Evolutionary conservation across 805 yeast species (phyloP).

Genomic region (Kuraishia ogatae): DNA sequence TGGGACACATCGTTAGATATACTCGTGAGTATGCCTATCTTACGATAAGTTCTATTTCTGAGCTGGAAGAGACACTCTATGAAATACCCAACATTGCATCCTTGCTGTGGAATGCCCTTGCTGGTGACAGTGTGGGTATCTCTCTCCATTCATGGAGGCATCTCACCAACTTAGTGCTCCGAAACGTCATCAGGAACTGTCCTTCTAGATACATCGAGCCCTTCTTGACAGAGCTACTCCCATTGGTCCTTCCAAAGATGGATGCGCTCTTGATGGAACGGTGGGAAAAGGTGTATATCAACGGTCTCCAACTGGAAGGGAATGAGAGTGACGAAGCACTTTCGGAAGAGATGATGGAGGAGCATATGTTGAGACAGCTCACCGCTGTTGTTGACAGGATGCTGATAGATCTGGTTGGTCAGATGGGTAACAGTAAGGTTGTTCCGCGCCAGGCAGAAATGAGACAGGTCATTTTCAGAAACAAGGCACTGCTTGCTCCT

Average conservation of each 20-base stretch:
- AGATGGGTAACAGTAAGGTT: conserved; percentile 39
- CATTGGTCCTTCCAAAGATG: conserved; percentile 62
- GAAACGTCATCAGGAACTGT: conserved; percentile 83
- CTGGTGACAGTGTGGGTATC: conserved; percentile 77
- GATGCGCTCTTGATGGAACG: conserved; percentile 64
- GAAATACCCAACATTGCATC: conserved; percentile 77
- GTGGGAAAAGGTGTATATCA: conserved; percentile 64
- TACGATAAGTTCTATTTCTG: conserved; percentile 83
- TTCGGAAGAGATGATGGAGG: conserved; percentile 98
- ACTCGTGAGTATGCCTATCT: conserved; percentile 93
- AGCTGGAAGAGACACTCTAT: conserved; percentile 81
- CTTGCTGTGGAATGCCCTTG: conserved; percentile 76
- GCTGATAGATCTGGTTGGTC: conserved; percentile 82
- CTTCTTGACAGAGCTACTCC: conserved; percentile 73
- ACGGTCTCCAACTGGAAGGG: conserved; percentile 48
- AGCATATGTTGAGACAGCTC: conserved; percentile 83
- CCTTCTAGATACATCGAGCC: conserved; percentile 59
- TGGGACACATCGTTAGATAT: conserved; percentile 91
- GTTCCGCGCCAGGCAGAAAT: conserved; percentile 57
- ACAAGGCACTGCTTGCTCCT: conserved; percentile 65
- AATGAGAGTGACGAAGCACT: conserved; percentile 50
- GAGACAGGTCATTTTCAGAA: conserved; percentile 55
- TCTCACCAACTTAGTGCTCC: conserved; percentile 80
- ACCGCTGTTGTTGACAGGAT: conserved; percentile 87
- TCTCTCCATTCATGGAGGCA: conserved; percentile 97